Percentiles rank a stretch among this genome's conserved stretches.
phyloP scores from a whole-genome alignment of 2,329 filamentous ascomycete genomes.

The Rachicladosporium sp. region DNA sequence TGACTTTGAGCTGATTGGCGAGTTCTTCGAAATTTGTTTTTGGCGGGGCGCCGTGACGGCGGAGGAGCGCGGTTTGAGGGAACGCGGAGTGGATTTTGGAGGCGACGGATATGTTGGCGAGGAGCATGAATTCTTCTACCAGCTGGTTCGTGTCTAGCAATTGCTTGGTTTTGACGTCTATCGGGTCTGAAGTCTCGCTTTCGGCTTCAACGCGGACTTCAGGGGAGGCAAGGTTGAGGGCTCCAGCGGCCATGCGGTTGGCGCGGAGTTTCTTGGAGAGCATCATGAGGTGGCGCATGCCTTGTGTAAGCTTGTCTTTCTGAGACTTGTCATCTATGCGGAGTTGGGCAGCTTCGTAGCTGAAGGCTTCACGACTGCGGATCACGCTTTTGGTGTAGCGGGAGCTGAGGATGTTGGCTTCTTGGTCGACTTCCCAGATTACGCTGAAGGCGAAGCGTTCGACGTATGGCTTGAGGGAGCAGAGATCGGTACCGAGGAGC shows the following conservation, averaged over 20 bases:
- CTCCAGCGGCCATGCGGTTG: constrained; percentile 92
- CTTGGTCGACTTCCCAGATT: constrained; percentile 66
- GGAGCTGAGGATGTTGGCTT: constrained; percentile 74
- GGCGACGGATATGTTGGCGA: constrained; percentile 92
- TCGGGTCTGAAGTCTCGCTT: constrained; percentile 88
- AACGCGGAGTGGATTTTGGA: constrained; percentile 82
- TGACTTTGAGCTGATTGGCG: constrained; percentile 76
- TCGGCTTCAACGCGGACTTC: constrained; percentile 94
- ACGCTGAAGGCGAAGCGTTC: constrained; percentile 52
- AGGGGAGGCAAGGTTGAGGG: constrained; percentile 89
- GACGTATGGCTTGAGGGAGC: constrained; percentile 94
- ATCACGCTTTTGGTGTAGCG: constrained; percentile 97
- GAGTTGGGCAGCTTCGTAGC: constrained; percentile 90
- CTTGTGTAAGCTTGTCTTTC: constrained; percentile 76
- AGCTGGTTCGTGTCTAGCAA: constrained; percentile 92
- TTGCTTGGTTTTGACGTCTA: constrained; percentile 92
- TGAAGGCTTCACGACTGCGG: constrained; percentile 89
- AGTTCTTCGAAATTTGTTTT: constrained; percentile 96
- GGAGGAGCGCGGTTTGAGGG: constrained; percentile 86
- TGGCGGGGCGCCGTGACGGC: constrained; percentile 81
- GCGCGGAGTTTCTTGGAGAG: constrained; percentile 88
- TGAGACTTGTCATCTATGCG: constrained; percentile 83
- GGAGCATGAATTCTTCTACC: constrained; percentile 98
- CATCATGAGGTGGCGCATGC: constrained; percentile 75
- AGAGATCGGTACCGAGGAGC: constrained; percentile 89